Evolutionary conservation across 2,329 filamentous ascomycete species (phyloP).

Genomic region (Botrytis deweyae): DNA sequence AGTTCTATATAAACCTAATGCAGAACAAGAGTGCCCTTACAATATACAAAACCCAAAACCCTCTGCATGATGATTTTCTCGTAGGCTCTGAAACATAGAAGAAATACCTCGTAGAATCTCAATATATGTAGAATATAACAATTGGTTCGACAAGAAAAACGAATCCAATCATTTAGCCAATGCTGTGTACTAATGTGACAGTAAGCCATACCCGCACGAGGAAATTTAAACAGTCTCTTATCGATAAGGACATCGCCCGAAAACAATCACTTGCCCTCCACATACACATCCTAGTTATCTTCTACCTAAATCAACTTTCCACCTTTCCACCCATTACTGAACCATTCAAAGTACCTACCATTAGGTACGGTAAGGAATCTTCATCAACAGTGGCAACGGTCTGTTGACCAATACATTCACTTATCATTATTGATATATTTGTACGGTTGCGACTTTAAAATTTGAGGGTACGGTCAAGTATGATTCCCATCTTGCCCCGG

Average conservation of each 20-base stretch:
- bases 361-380: not conserved
- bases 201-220: not conserved
- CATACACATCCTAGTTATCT: not conserved
- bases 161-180: constrained; percentile 1
- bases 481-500: constrained; percentile 17
- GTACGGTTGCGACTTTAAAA: not conserved
- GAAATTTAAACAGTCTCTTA: constrained; percentile 5
- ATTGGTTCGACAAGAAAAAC: not conserved
- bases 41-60: not conserved
- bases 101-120: not conserved
- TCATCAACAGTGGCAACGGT: not conserved
- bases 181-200: not conserved
- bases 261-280: constrained; percentile 3
- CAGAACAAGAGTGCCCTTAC: not conserved
- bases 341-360: constrained; percentile 1
- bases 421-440: not conserved
- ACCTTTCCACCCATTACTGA: not conserved
- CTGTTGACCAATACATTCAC: not conserved
- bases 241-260: constrained; percentile 17
- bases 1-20: not conserved
- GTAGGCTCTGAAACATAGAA: not conserved
- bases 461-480: constrained; percentile 13
- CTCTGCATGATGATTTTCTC: not conserved
- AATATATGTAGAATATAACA: not conserved
- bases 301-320: constrained; percentile 8